Base-by-base conservation (phyloP, 768 basidiomycete genomes). In the Termitomyces titanicus region DNA sequence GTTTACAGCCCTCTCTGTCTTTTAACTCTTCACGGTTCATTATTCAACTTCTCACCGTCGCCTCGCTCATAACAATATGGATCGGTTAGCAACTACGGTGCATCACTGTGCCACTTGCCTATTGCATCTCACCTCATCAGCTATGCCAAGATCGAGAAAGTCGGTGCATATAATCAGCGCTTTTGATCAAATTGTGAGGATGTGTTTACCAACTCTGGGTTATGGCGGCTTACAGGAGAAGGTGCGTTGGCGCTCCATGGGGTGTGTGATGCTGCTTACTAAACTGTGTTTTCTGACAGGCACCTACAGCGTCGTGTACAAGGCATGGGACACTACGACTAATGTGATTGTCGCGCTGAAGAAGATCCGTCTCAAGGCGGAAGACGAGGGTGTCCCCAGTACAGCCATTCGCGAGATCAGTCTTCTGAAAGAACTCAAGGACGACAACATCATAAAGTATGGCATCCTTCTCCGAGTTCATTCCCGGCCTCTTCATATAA, bases 371-470 rank as follows among this genome's bases (percentile, higher is more conserved):
- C 84, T 99, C 25, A 97, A 98, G 69, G 94, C 94, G 15, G 97
- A 98, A 72, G 97, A 99, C 67, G 97, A 99, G 71, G 97, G 97
- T 45, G 97, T 99, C 20, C 97, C 97, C 9, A 92, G 89, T 60
- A 99, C 97, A 4, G 95, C 96, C 53, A 99, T 99, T 66, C 84
- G 97, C 49, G 97, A 99, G 77, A 99, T 99, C 72, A 94, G 92
- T 74, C 73, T 99, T 58, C 74, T 99, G 63, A 99, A 98, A 72
- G 97, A 99, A 69, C 81, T 99, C 64, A 92, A 91, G 70, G 91
- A 98, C 69, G 92, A 94, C 34, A 92, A 98, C 68, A 92, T 98
- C 66, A 96, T 99, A 67, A 84, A 85, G 97, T 90, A 40, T 33
- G 67, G 63, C 78, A 42, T 47, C 22, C 45, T 8, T 44, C 7